Evolutionary conservation across 495 filamentous ascomycete species (phyloP).

Genomic region (Aspergillus sclerotioniger): DNA sequence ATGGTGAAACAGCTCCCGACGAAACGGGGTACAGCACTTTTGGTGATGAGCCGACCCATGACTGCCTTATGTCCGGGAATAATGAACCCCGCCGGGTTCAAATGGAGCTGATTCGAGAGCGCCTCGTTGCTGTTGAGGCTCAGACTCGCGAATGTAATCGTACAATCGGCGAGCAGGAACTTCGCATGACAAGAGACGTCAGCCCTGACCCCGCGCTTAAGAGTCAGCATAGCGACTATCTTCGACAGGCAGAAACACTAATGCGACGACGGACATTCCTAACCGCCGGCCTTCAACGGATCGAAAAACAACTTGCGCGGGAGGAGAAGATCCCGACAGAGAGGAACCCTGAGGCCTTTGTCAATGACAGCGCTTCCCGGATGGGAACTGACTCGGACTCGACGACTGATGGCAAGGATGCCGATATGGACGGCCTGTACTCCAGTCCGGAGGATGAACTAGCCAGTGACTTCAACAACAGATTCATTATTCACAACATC

Average conservation of each 20-base stretch:
- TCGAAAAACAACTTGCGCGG: conserved; percentile 54
- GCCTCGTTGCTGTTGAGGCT: conserved; percentile 71
- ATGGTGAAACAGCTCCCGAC: conserved; percentile 66
- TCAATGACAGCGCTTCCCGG: conserved; percentile 46
- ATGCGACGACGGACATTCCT: conserved; percentile 75
- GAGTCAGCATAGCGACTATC: conserved; percentile 64
- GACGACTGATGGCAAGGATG: conserved; percentile 37
- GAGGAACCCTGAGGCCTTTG: conserved; percentile 34
- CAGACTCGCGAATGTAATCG: conserved; percentile 73
- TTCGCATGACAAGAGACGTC: conserved; percentile 56
- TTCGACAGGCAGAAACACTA: conserved; percentile 67
- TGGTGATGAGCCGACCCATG: conserved; percentile 87
- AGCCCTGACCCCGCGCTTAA: conserved; percentile 51
- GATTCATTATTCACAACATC: conserved; percentile 95
- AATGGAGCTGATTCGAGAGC: conserved; percentile 74
- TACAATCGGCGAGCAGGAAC: conserved; percentile 62
- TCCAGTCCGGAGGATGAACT: conserved; percentile 57
- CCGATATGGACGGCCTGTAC: conserved; percentile 42
- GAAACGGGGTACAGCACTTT: conserved; percentile 77
- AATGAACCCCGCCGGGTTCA: conserved; percentile 92
- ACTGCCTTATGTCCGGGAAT: conserved; percentile 90
- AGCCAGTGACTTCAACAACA: conserved; percentile 92
- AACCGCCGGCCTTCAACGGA: conserved; percentile 65
- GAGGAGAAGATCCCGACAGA: conserved; percentile 31
- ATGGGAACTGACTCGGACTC: conserved; percentile 49